These are phyloP conservation scores for Stephanodiscus triporus DNA, from an alignment of 108 stramenopile genomes.

Conservation along the genomic window DNA sequence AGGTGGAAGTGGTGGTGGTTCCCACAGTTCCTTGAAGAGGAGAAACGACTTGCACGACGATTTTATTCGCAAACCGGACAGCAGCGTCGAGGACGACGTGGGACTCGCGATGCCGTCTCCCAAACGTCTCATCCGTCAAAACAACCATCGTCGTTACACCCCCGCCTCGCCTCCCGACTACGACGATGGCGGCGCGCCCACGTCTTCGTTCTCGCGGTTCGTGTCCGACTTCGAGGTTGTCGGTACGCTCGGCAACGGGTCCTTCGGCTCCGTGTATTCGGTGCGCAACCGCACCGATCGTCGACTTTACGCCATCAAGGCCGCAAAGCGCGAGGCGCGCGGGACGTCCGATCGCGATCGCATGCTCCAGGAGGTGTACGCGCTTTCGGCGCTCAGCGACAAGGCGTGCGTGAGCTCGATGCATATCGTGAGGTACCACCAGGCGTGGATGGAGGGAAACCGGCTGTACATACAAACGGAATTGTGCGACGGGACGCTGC, in stretches of 20 bases:
- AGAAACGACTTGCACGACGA: constrained; percentile 9
- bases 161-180: constrained; percentile 2
- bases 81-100: constrained; percentile 2
- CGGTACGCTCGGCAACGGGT: constrained; percentile 74
- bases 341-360: constrained; percentile 67
- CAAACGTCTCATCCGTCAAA: not conserved
- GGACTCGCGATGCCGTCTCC: constrained; percentile 13
- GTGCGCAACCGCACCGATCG: constrained; percentile 76
- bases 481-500: constrained; percentile 68
- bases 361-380: constrained; percentile 89
- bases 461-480: constrained; percentile 88
- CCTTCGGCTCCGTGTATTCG: constrained; percentile 84
- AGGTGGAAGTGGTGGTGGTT: not conserved
- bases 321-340: constrained; percentile 66
- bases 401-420: constrained; percentile 75
- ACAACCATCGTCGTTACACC: constrained; percentile 6
- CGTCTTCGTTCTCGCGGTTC: constrained; percentile 61
- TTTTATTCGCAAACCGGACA: constrained; percentile 24
- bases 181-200: not conserved
- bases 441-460: constrained; percentile 91
- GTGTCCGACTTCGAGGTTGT: constrained; percentile 78
- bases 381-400: constrained; percentile 84
- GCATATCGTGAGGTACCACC: constrained; percentile 90
- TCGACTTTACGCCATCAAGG: constrained; percentile 87
- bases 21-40: not conserved